Evolutionary conservation across 768 basidiomycete genomes (phyloP).

Genomic region (Mycena sanguinolenta): DNA sequence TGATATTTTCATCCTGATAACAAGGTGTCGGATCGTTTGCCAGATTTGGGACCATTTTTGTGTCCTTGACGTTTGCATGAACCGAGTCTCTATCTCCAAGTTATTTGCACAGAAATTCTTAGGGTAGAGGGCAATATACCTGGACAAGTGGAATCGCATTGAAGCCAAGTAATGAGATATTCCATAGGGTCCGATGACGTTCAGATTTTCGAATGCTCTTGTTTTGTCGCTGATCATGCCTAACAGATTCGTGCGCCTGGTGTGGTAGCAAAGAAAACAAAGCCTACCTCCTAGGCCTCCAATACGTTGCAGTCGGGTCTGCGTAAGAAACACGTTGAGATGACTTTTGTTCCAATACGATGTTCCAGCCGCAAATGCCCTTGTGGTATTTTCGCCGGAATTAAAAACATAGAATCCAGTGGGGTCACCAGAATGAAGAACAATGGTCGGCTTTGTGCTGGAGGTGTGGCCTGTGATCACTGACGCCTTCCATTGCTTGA

Average conservation of each 20-base stretch:
- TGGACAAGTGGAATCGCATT: constrained; percentile 74
- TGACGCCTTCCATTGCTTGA: constrained; percentile 8
- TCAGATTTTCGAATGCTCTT: constrained; percentile 50
- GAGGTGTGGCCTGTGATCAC: constrained; percentile 8
- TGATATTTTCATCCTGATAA: constrained; percentile 73
- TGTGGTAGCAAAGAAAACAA: no score
- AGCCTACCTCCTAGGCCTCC: constrained; percentile 1
- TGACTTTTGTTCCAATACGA: no score
- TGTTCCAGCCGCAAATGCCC: neutral
- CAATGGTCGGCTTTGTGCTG: constrained; percentile 2
- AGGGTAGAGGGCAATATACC: constrained; percentile 58
- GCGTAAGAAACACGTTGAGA: neutral
- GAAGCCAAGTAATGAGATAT: constrained; percentile 78
- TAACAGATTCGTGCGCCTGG: neutral
- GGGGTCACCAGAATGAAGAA: neutral
- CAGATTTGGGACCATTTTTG: constrained; percentile 45
- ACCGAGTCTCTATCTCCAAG: constrained; percentile 61
- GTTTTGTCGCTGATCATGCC: neutral
- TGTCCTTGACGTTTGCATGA: constrained; percentile 60
- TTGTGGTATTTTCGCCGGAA: constrained; percentile 10
- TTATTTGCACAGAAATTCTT: constrained; percentile 8
- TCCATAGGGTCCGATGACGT: constrained; percentile 81
- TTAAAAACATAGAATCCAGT: constrained; percentile 15
- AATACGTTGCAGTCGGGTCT: neutral
- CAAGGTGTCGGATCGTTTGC: constrained; percentile 54